These are phyloP conservation scores for Naumovozyma castellii DNA, from an alignment of 805 yeast species.

Conservation along the genomic window DNA sequence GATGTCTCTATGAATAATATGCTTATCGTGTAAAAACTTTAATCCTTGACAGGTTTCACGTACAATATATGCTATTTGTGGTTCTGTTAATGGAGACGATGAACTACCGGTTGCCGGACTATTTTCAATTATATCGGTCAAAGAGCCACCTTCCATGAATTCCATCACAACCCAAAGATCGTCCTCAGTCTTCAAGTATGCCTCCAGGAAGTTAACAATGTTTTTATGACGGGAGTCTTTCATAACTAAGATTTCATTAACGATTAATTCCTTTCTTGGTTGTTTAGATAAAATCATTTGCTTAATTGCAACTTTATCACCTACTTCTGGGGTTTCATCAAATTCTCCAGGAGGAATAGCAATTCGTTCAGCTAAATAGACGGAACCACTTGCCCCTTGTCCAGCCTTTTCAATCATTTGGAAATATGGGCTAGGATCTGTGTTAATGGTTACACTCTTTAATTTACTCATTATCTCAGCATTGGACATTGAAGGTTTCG, in stretches of 20 bases:
- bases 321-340: slow-evolving; percentile 30
- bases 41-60: slow-evolving; percentile 84
- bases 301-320: slow-evolving; percentile 81
- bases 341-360: slow-evolving; percentile 28
- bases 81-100: slow-evolving; percentile 49
- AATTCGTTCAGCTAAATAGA: slow-evolving; percentile 68
- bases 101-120: slow-evolving; percentile 43
- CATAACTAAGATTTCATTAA: slow-evolving; percentile 94
- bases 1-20: slow-evolving; percentile 92
- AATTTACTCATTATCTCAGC: slow-evolving; percentile 76
- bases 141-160: slow-evolving; percentile 97
- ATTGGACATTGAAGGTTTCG: slow-evolving; percentile 65
- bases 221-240: slow-evolving; percentile 89
- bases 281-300: slow-evolving; percentile 89
- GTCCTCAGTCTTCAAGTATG: slow-evolving; percentile 65
- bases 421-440: slow-evolving; percentile 80
- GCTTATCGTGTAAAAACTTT: slow-evolving; percentile 82
- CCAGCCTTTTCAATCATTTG: slow-evolving; percentile 80
- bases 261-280: slow-evolving; percentile 89
- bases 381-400: slow-evolving; percentile 97
- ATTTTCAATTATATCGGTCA: slow-evolving; percentile 91
- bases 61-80: slow-evolving; percentile 87
- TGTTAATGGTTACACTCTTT: slow-evolving; percentile 68
- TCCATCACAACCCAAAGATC: slow-evolving; percentile 99
- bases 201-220: slow-evolving; percentile 89